phyloP scores from a whole-genome alignment of 192 early-diverging fungal species.

The Chytriomyces sp. region DNA sequence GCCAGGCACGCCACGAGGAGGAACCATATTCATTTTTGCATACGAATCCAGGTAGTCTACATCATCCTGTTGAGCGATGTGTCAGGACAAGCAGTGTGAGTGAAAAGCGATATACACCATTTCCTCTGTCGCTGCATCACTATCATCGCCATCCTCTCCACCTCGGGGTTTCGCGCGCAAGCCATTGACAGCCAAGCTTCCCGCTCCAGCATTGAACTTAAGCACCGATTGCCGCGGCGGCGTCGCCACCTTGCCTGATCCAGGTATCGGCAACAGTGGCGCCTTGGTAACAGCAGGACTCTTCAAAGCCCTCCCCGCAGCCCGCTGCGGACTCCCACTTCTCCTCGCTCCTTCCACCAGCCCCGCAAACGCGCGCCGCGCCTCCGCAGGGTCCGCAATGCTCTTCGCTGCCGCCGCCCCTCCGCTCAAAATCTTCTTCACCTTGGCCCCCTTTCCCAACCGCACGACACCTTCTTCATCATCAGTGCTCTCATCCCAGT shows the following conservation, averaged over 20 bases:
- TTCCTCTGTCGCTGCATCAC: slow-evolving; percentile 25
- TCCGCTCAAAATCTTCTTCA: slow-evolving; percentile 6
- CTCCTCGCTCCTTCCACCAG: not conserved
- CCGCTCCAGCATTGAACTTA: not conserved
- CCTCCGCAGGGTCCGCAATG: not conserved
- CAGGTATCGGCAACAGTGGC: not conserved
- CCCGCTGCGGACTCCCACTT: not conserved
- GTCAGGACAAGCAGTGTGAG: not conserved
- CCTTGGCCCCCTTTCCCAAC: slow-evolving; percentile 13
- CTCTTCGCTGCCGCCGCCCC: not conserved
- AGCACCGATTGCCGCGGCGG: slow-evolving; percentile 14
- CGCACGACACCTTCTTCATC: slow-evolving; percentile 14
- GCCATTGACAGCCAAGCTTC: not conserved
- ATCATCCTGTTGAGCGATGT: not conserved
- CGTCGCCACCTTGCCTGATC: too few relatives aligned
- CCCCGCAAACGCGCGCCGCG: not conserved
- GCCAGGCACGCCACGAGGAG: not conserved
- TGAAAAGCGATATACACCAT: slow-evolving; percentile 12
- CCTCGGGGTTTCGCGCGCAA: not conserved
- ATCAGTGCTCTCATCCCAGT: slow-evolving; percentile 18
- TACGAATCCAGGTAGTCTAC: slow-evolving; percentile 13
- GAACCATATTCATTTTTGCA: slow-evolving; percentile 11
- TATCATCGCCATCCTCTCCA: not conserved
- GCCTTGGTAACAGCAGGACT: not conserved
- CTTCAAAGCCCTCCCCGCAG: slow-evolving; percentile 15